Conservation (phyloP, 345 rosid species). For the Eucalyptus globulus region DNA sequence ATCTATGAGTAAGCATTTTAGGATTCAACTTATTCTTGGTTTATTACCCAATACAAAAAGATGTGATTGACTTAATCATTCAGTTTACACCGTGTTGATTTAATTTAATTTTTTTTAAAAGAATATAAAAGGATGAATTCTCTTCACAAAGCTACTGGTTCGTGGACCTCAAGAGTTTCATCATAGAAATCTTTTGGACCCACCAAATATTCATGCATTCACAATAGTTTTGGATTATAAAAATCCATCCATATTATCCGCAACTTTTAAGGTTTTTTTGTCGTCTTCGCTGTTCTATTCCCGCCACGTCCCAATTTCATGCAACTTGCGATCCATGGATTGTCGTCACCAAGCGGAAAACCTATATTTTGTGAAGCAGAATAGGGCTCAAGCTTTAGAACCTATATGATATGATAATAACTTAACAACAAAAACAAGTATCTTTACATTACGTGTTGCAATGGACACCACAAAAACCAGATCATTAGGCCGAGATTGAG, state of each 20-base stretch:
- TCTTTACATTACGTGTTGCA: background rate
- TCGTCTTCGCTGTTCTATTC: background rate
- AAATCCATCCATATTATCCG: background rate
- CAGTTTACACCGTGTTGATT: background rate
- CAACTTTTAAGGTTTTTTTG: background rate
- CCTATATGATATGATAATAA: background rate
- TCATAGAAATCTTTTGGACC: background rate
- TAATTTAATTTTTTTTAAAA: background rate
- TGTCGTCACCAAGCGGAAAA: background rate
- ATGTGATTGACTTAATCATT: background rate
- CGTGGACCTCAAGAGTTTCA: background rate
- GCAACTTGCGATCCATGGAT: background rate
- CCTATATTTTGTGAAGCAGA: background rate
- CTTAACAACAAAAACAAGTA: background rate
- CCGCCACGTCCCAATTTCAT: background rate
- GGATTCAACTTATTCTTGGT: background rate
- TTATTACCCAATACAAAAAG: background rate
- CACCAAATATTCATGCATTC: background rate
- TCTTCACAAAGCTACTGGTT: background rate
- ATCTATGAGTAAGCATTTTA: background rate
- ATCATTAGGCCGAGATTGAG: background rate
- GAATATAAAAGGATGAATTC: background rate
- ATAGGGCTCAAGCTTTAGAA: background rate
- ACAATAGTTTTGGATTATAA: background rate
- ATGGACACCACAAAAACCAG: background rate